These are phyloP conservation scores for Populus trichocarpa DNA, from an alignment of 441 rosid species.

Conservation along the genomic window DNA sequence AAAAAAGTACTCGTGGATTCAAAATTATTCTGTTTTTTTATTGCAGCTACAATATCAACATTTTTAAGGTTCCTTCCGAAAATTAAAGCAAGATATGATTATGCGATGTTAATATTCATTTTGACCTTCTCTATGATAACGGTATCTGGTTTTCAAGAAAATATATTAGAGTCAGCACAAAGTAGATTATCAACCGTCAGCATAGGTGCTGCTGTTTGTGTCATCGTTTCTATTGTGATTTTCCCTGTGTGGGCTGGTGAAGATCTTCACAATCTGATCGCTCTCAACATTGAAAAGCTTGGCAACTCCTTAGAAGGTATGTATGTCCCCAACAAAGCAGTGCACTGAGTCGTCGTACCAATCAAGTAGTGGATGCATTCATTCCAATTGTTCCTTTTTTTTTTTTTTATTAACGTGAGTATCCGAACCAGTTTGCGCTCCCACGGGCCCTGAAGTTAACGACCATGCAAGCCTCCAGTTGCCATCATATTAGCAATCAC, in stretches of 20 bases:
- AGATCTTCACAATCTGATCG: constrained; percentile 35
- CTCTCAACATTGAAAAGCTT: constrained; percentile 48
- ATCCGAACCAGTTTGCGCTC: no score
- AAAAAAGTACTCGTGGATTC: not conserved
- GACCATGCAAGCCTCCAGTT: no score
- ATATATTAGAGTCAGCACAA: constrained; percentile 42
- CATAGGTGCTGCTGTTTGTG: constrained; percentile 49
- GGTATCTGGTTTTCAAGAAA: constrained; percentile 55
- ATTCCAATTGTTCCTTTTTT: no score
- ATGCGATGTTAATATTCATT: constrained; percentile 43
- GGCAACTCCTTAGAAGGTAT: constrained; percentile 64
- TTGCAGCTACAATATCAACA: constrained; percentile 53
- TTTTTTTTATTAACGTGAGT: no score
- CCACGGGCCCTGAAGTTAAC: no score
- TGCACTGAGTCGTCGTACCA: not conserved
- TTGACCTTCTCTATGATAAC: constrained; percentile 65
- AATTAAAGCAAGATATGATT: constrained; percentile 46
- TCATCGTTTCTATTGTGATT: constrained; percentile 45
- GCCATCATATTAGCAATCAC: no score
- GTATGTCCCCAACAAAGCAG: not conserved
- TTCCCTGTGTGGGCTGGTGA: constrained; percentile 88
- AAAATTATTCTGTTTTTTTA: not conserved
- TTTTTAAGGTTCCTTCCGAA: constrained; percentile 63
- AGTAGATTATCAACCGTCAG: constrained; percentile 56
- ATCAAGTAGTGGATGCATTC: no score